These are phyloP conservation scores for Spathaspora arborariae DNA, from an alignment of 805 yeast species.

Conservation along the genomic window DNA sequence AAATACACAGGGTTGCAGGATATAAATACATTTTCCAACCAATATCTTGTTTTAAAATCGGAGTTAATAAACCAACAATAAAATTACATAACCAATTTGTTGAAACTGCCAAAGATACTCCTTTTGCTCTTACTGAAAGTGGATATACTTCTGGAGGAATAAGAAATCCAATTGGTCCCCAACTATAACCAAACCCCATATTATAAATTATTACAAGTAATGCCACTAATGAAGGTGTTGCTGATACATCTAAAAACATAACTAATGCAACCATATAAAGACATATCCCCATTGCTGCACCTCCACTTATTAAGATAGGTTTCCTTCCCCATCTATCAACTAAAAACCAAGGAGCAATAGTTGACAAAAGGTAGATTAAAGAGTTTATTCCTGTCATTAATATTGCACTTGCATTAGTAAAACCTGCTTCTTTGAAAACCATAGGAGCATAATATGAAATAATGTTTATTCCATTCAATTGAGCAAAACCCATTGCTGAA, in stretches of 20 bases:
- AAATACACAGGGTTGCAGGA: slow-evolving; percentile 36
- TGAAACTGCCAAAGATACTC: slow-evolving; percentile 43
- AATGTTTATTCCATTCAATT: slow-evolving; percentile 53
- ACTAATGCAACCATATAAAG: slow-evolving; percentile 29
- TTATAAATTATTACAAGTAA: slow-evolving; percentile 37
- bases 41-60: slow-evolving; percentile 35
- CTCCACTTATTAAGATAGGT: slow-evolving; percentile 42
- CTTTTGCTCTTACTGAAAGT: slow-evolving; percentile 39
- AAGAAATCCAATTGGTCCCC: slow-evolving; percentile 46
- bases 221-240: slow-evolving; percentile 34
- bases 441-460: slow-evolving; percentile 57
- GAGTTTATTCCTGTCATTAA: slow-evolving; percentile 44
- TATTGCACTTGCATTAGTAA: slow-evolving; percentile 38
- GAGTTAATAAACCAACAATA: slow-evolving; percentile 43
- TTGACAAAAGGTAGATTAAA: slow-evolving; percentile 34
- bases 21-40: slow-evolving; percentile 41
- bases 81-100: slow-evolving; percentile 45
- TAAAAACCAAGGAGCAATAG: slow-evolving; percentile 44
- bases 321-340: slow-evolving; percentile 45
- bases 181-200: slow-evolving; percentile 42
- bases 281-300: slow-evolving; percentile 35
- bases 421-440: slow-evolving; percentile 47
- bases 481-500: slow-evolving; percentile 43
- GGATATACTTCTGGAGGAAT: slow-evolving; percentile 45
- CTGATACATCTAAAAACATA: slow-evolving; percentile 27